A percentile compares a stretch with the other conserved stretches of the same genome.
Evolutionary conservation across 306 rosid species (phyloP).

Genomic region (Bauhinia variegata): DNA sequence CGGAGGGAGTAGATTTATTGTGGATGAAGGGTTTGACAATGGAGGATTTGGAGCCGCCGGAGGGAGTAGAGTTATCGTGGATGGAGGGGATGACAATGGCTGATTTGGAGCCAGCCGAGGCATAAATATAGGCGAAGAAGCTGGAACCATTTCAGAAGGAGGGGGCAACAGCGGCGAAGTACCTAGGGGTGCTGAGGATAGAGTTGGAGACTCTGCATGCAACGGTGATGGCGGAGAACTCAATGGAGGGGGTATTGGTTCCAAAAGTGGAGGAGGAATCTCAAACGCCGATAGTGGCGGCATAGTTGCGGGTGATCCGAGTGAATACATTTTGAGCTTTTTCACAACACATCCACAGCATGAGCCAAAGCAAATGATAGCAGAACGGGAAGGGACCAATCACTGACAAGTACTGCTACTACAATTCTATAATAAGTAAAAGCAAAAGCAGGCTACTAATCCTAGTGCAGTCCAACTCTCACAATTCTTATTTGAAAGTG

Average conservation of each 20-base stretch:
- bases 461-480: slow-evolving; percentile 9
- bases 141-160: slow-evolving; percentile 15
- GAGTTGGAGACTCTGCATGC: background rate
- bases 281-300: background rate
- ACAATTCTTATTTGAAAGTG: background rate
- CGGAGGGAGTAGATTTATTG: background rate
- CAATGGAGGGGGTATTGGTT: slow-evolving; percentile 16
- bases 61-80: background rate
- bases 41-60: background rate
- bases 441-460: background rate
- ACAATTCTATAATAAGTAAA: background rate
- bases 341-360: background rate
- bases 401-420: background rate
- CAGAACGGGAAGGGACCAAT: background rate
- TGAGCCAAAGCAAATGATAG: background rate
- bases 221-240: slow-evolving; percentile 7
- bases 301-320: slow-evolving; percentile 25
- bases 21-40: background rate
- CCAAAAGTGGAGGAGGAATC: slow-evolving; percentile 9
- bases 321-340: slow-evolving; percentile 27
- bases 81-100: background rate
- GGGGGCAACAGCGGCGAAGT: slow-evolving; percentile 22
- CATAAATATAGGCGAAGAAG: slow-evolving; percentile 7
- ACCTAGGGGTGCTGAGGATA: slow-evolving; percentile 17
- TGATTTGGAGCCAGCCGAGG: background rate